A percentile compares a stretch with the other conserved stretches of the same genome.
These are phyloP conservation scores for Penicillium sp. DNA, from an alignment of 2,329 filamentous ascomycete species.

Conservation along the genomic window DNA sequence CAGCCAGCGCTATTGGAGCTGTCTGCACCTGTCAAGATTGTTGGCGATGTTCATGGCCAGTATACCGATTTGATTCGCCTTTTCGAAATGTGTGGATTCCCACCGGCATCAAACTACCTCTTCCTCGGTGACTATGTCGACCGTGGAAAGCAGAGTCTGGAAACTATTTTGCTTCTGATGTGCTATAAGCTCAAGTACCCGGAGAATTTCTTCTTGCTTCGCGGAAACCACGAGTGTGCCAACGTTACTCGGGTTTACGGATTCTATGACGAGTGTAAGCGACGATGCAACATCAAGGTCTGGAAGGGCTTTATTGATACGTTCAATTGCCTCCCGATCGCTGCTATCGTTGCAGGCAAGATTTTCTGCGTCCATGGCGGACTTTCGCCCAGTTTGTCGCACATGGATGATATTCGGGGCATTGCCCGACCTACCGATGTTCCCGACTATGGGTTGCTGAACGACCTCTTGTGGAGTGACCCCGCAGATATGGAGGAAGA, in stretches of 20 bases:
- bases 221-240: constrained; percentile 95
- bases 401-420: constrained; percentile 98
- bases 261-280: constrained; percentile 98
- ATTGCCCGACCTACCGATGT: constrained; percentile 96
- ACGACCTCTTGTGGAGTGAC: constrained; percentile 95
- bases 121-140: constrained; percentile 97
- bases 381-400: constrained; percentile 82
- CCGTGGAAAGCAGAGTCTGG: constrained; percentile 90
- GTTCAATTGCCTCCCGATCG: constrained; percentile 93
- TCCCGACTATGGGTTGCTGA: constrained; percentile 91
- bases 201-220: constrained; percentile 93
- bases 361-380: constrained; percentile 98
- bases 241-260: constrained; percentile 95
- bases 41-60: constrained; percentile 94
- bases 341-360: constrained; percentile 93
- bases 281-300: constrained; percentile 91
- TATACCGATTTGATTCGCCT: constrained; percentile 94
- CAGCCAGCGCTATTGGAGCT: constrained; percentile 92
- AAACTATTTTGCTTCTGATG: constrained; percentile 87
- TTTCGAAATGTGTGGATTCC: constrained; percentile 98
- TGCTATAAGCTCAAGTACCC: constrained; percentile 98
- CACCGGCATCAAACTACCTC: constrained; percentile 85
- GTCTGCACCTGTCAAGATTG: constrained; percentile 94
- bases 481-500: constrained; percentile 97
- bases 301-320: constrained; percentile 98